Evolutionary conservation across 1,284 basidiomycete species (phyloP), one percentile per base, ranked within the genome.

Genomic region (Stygiomarasmius scandens): DNA sequence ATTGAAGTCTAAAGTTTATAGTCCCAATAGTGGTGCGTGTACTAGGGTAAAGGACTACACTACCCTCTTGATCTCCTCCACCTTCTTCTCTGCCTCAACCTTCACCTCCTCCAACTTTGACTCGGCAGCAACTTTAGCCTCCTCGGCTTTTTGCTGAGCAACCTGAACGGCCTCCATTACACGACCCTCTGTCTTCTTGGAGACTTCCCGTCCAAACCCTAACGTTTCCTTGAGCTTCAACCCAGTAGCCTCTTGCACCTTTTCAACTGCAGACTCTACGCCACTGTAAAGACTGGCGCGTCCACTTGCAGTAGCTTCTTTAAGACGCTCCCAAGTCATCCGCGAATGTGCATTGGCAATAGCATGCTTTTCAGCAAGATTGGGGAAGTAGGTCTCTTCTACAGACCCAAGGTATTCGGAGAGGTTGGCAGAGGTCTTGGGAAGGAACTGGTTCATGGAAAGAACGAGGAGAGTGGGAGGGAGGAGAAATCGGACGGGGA

Each of bases 391-490:
- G 8, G 72, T 72, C 41, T 88, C 85, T 74, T 95, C 93, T 52
- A 94, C 76, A n/a, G 78, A 78, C 43, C 82, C 81, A 49, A 87
- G 68, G 75, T 92, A 93, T 1, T 66, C 69, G 12, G 82, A 78
- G 61, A 95, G 72, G 67, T 93, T 94, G 57, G 75, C 67, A 2
- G 89, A 81, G 5, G 92, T 92, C 67, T 87, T 80, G 6, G 93
- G 93, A 36, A 95, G 82, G 83, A 94, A 93, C 72, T 94, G 87
- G 60, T 84, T 77, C 58, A 87, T 75, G 34, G 92, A 85, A 54
- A 82, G 71, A 56, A 86, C 59, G 63, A 93, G 74, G 65, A 93
- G 81, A 16, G 83, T 61, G 0, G 93, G 89, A 0, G 93, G 93
- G 10, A 93, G 77, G 36, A 88, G 63, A 58, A 89, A 67, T 34